Base-by-base conservation (phyloP, 169 alveolate genomes). In the Perkinsus olseni region DNA sequence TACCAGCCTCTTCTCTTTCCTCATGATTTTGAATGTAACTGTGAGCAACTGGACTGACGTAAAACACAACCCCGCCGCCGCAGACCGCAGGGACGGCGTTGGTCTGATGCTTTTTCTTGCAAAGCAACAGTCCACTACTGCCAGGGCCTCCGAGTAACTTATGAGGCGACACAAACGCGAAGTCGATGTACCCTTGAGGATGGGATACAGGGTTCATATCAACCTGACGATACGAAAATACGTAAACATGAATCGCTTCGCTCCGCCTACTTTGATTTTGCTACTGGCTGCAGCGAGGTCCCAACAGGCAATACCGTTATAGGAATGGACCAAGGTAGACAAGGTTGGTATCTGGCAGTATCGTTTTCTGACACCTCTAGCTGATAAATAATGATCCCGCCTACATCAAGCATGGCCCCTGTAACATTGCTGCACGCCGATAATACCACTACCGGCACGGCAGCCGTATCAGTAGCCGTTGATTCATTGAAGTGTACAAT, bases 1-100 rank as follows among this genome's bases (percentile, higher is more conserved):
- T 3, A 62, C 99, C 99, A 11, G 98, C 98, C 95, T 98, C 99
- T 95, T 98, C 99, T 82, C 99, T 93, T 93, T 97, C 98, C 94
- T 97, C 98, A 36, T 95, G 95, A 93, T 97, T 96, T 38, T 94
- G 94, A 28, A 96, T 95, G 93, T 96, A 97, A 74, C 95, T 96
- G 92, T 97, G 99, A 24, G 96, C 97, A 50, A 96, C 96, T 74
- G 95, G 94, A 28, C 98, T 96, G 8, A 98, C 99, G 93, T 97
- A 98, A 95, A 97, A 97, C 38, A 98, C 99, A 62, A 97, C 96
- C 39, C 98, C 98, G 34, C 99, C 99, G 34, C 98, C 98, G 20
- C 97, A 96, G 50, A 92, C 95, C 31, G 96, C 94, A 0, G 99
- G 99, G 34, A 93, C 93, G 82, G 94, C 96, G 74, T 96, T 94